These are phyloP conservation scores for Pistacia atlantica DNA, from an alignment of 345 rosid genomes.

Conservation along the genomic window DNA sequence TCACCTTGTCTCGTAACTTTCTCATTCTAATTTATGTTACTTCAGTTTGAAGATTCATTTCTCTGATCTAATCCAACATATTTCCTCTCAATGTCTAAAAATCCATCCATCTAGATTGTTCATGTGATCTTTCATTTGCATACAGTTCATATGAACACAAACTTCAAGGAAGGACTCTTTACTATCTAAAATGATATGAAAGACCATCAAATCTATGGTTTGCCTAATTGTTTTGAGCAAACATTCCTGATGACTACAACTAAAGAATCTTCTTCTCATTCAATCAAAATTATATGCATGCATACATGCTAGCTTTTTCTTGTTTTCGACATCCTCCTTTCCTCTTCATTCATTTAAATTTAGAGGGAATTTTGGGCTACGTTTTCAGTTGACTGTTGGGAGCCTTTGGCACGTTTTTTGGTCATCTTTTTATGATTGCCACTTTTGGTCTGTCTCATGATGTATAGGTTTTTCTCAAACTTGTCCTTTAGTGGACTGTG, in stretches of 20 bases:
- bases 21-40: neutral
- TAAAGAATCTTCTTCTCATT: too few relatives aligned
- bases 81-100: neutral
- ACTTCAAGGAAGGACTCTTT: neutral
- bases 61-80: neutral
- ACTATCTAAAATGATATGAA: neutral
- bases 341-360: too few relatives aligned
- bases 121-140: neutral
- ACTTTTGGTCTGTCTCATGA: too few relatives aligned
- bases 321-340: too few relatives aligned
- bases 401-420: too few relatives aligned
- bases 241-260: too few relatives aligned
- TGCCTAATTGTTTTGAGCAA: neutral
- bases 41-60: neutral
- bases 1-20: neutral
- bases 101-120: neutral
- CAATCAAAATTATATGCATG: neutral
- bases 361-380: too few relatives aligned
- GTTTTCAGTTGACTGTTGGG: too few relatives aligned
- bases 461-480: too few relatives aligned
- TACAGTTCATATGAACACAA: neutral
- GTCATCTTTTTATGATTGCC: too few relatives aligned
- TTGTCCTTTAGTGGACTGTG: too few relatives aligned
- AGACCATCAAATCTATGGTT: neutral
- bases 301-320: neutral